phyloP scores from a whole-genome alignment of 768 basidiomycete genomes.

The Boletus sp. region DNA sequence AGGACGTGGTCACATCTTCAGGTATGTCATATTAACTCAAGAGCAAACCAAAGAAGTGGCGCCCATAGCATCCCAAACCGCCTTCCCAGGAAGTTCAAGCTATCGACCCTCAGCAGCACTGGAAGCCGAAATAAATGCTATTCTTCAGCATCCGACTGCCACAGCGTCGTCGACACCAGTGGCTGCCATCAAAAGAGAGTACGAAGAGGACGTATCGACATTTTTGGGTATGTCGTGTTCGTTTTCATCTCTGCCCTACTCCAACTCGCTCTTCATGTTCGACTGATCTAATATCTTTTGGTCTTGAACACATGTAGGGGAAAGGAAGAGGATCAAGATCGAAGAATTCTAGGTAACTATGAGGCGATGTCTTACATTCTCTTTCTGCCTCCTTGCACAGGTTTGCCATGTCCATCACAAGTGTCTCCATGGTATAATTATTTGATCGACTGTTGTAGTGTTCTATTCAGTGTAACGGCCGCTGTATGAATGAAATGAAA shows the following conservation, averaged over 20 bases:
- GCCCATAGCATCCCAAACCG: too few species aligned
- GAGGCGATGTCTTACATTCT: too few species aligned
- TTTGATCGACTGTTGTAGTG: too few species aligned
- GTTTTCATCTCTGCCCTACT: neutral
- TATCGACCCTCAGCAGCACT: constrained; percentile 1
- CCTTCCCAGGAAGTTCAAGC: neutral
- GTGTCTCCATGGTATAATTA: too few species aligned
- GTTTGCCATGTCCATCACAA: too few species aligned
- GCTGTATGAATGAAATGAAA: too few species aligned
- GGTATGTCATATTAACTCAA: neutral
- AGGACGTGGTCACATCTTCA: neutral
- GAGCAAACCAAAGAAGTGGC: neutral
- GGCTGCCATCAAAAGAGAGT: constrained; percentile 12
- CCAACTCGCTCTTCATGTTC: neutral
- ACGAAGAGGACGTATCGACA: constrained; percentile 4
- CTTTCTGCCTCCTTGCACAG: too few species aligned
- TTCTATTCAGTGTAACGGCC: too few species aligned
- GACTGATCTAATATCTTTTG: neutral
- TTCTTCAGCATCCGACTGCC: neutral
- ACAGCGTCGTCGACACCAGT: neutral
- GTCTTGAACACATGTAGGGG: neutral
- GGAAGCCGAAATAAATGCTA: neutral
- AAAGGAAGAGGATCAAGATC: constrained; percentile 17
- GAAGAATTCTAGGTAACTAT: constrained; percentile 8
- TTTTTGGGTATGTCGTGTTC: neutral